A percentile compares a stretch with the other conserved stretches of the same genome.
Conservation (phyloP, 108 stramenopile genomes). For the Cyclotella cryptica region DNA sequence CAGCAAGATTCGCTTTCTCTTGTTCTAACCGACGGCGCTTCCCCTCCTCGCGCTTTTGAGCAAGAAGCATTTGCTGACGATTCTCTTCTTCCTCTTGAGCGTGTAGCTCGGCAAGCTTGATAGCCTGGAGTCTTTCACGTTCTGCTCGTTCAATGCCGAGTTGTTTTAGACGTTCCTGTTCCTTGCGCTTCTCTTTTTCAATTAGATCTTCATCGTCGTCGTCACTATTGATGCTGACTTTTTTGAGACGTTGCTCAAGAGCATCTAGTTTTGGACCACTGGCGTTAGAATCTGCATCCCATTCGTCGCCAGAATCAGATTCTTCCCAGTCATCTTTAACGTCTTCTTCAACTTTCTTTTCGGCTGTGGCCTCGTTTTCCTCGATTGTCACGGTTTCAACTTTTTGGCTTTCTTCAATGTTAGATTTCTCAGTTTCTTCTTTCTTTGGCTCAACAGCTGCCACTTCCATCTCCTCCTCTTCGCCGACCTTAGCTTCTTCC, state of each 20-base stretch:
- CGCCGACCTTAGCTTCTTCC: constrained; percentile 15
- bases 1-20: constrained; percentile 86
- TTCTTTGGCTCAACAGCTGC: neutral
- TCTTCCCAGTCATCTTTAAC: constrained; percentile 76
- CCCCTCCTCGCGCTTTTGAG: constrained; percentile 85
- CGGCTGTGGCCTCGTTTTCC: constrained; percentile 37
- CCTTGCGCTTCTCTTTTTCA: constrained; percentile 86
- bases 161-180: constrained; percentile 78
- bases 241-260: constrained; percentile 72
- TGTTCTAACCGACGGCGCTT: constrained; percentile 76
- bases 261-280: constrained; percentile 79
- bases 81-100: constrained; percentile 68
- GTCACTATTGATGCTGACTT: constrained; percentile 48
- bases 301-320: constrained; percentile 84
- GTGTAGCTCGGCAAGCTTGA: constrained; percentile 63
- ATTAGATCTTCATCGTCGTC: constrained; percentile 88
- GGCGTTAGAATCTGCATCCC: constrained; percentile 80
- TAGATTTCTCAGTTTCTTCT: constrained; percentile 25
- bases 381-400: constrained; percentile 26
- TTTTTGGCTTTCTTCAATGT: constrained; percentile 57
- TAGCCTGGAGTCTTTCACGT: constrained; percentile 83
- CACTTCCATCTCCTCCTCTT: constrained; percentile 42
- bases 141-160: constrained; percentile 84
- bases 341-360: constrained; percentile 26
- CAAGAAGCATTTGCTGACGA: constrained; percentile 53